Evolutionary conservation across 768 basidiomycete genomes (phyloP), one percentile per base, ranked within the genome.

Genomic region (Termitomyces sp.): DNA sequence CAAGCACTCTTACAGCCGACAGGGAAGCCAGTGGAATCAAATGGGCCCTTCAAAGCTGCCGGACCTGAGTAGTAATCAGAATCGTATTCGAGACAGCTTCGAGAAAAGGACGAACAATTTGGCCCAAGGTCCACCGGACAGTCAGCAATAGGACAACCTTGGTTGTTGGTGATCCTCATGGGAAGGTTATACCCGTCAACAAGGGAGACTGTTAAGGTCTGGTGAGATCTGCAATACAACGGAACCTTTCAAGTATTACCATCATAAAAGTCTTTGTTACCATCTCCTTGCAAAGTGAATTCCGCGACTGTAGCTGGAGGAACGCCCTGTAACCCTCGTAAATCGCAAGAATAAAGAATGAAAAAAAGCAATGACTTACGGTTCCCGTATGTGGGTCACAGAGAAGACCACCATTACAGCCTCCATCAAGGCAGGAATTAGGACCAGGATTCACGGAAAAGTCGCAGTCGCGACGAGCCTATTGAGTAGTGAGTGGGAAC

Each of bases 231-330:
- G 8, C 20, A 9, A 40, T 28, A 11, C 35, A 24, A 2, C 1
- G 7, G 16, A 18, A 10, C 10, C 7, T 14, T n/a, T 8, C 16
- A 33, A 41, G 8, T 8, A 32, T 14, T 52, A 85, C 85, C 80
- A 66, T 87, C 86, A 54, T 86, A 88, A 59, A 72, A 84, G 60
- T 88, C 87, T 1, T 43, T 26, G 48, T 72, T 75, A 13, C 72
- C 76, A 44, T 68, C 64, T 1, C 65, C 76, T 61, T 73, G 62
- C 9, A 88, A 69, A n/a, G 84, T 87, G 72, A 80, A 88, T 62
- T 89, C 86, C 1, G 87, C 88, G 38, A 89, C 71, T 4, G 81
- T 79, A 11, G 82, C 87, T 44, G 88, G 88, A 33, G 87, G 86
- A n/a, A 84, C 78, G 51, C 84, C 85, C 76, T 77, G 16, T 32